Conservation (phyloP, 2,329 filamentous ascomycete genomes). For the Sclerotinia trifoliorum region DNA sequence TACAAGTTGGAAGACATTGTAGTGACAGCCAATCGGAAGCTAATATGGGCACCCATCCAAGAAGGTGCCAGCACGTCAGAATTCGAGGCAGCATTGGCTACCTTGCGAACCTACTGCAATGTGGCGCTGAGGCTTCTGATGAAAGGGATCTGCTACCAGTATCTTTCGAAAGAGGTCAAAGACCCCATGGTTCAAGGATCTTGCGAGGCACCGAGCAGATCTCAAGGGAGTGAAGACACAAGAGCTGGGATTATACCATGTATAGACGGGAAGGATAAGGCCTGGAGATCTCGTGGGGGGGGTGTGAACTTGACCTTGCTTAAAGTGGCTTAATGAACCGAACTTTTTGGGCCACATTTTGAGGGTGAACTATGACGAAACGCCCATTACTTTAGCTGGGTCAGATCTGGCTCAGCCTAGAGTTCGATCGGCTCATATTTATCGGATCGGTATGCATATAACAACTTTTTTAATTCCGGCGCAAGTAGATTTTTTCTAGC, state of each 20-base stretch:
- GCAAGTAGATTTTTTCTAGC: background rate
- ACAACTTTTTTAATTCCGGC: background rate
- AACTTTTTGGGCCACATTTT: background rate
- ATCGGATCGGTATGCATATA: conserved; percentile 9
- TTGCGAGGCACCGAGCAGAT: conserved; percentile 37
- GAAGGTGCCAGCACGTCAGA: conserved; percentile 15
- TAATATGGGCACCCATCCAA: background rate
- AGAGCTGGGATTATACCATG: conserved; percentile 16
- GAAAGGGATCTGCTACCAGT: conserved; percentile 24
- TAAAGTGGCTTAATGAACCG: conserved; percentile 12
- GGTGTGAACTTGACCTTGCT: background rate
- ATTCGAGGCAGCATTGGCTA: conserved; percentile 16
- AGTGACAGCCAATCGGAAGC: conserved; percentile 16
- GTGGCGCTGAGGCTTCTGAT: conserved; percentile 31
- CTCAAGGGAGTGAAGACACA: conserved; percentile 26
- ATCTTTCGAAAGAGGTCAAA: conserved; percentile 35
- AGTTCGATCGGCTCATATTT: conserved; percentile 4
- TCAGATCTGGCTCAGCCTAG: conserved; percentile 1
- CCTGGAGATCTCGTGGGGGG: conserved; percentile 17
- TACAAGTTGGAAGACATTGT: conserved; percentile 14
- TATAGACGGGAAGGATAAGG: conserved; percentile 27
- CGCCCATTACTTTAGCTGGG: background rate
- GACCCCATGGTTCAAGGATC: conserved; percentile 35
- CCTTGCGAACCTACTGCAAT: conserved; percentile 24
- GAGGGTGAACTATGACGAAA: background rate